Conservation (phyloP, 306 rosid species). For the Geum urbanum region DNA sequence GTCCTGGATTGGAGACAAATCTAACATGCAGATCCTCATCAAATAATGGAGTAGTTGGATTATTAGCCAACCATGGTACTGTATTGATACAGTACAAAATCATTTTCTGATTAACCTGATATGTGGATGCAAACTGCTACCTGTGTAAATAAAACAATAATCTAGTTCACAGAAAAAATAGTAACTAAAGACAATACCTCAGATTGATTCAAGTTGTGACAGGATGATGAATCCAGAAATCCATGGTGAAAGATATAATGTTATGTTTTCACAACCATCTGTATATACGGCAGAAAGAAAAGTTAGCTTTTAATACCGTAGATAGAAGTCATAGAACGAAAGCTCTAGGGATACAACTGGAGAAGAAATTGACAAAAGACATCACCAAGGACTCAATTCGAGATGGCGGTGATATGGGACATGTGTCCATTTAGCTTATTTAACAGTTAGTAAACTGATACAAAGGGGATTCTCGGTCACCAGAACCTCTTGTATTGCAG, state of each 20-base stretch:
- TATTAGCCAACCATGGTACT: neutral
- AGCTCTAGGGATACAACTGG: neutral
- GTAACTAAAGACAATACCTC: conserved; percentile 14
- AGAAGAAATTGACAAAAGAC: neutral
- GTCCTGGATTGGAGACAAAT: conserved; percentile 18
- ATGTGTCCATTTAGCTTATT: neutral
- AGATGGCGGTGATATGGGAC: neutral
- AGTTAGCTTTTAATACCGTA: neutral
- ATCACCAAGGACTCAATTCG: neutral
- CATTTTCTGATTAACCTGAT: neutral
- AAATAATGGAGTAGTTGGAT: conserved; percentile 11
- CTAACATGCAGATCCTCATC: neutral
- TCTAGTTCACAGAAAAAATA: conserved; percentile 16
- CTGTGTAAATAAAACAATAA: neutral
- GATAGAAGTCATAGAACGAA: neutral
- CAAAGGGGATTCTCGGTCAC: conserved; percentile 3
- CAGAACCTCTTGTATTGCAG: neutral
- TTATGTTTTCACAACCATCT: neutral
- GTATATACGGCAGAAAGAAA: neutral
- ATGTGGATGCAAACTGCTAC: neutral
- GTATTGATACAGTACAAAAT: neutral
- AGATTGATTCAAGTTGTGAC: neutral
- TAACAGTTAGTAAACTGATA: neutral
- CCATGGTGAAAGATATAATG: neutral
- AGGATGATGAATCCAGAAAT: conserved; percentile 2